These are phyloP conservation scores for Larix sibirica DNA, from an alignment of 83 land plant genomes.

Conservation along the genomic window DNA sequence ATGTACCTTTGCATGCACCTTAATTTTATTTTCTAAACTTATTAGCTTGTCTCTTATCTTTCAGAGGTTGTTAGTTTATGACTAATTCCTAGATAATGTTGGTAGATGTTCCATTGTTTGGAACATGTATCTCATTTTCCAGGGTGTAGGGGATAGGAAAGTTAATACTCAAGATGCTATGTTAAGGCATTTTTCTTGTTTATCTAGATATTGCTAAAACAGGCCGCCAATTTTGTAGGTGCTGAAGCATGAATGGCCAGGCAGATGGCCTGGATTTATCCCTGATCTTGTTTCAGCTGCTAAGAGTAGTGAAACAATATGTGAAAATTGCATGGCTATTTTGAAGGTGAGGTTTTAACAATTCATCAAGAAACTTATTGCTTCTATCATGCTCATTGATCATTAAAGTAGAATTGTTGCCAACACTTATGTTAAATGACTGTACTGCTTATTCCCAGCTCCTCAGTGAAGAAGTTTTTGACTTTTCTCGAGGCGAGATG, in stretches of 20 bases:
- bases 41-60: no score
- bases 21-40: no score
- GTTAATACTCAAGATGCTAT: background rate
- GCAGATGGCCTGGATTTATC: slow-evolving; percentile 90
- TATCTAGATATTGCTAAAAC: background rate
- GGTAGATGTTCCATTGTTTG: no score
- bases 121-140: no score
- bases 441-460: slow-evolving; percentile 57
- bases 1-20: no score
- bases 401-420: background rate
- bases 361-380: background rate
- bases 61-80: no score
- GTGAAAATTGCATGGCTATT: slow-evolving; percentile 99
- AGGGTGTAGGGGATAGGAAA: no score
- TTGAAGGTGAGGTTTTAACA: slow-evolving; percentile 58
- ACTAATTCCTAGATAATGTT: no score
- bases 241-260: slow-evolving; percentile 99
- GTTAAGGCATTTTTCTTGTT: background rate
- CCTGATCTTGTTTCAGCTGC: slow-evolving; percentile 99
- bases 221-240: slow-evolving; percentile 49
- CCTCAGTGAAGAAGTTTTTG: slow-evolving; percentile 99
- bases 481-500: slow-evolving; percentile 98
- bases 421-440: background rate
- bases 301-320: slow-evolving; percentile 95
- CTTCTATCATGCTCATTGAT: background rate